Evolutionary conservation across 768 basidiomycete genomes (phyloP), one percentile per base, ranked within the genome.

Genomic region (Dioszegia hungarica): DNA sequence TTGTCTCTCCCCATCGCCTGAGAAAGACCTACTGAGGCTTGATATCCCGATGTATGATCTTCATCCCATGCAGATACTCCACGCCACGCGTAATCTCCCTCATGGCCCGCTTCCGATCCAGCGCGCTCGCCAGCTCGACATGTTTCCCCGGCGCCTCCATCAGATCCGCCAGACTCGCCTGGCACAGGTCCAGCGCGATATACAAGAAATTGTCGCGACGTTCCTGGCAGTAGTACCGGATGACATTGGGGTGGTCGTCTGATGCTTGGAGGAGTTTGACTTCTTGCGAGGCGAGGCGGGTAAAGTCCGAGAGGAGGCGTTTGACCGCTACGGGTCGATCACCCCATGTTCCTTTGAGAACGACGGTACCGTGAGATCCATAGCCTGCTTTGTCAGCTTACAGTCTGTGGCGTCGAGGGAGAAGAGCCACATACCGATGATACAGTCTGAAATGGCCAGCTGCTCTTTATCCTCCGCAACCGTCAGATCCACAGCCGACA

Each of bases 241-340:
- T 93, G 74, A 99, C 95, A 78, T 99, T 97, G 17, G 91, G 91
- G 68, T 99, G 95, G 74, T 94, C 91, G 79, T 99, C 95, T 44
- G 89, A 89, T 74, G 95, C 92, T 78, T 97, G 92, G 9, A 99
- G 82, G 37, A 99, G 84, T 68, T 85, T 85, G 25, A 98, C 92
- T 80, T 99, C 95, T 44, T 93, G 88, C 3, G 86, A 81, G 6
- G 93, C 93, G 34, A 99, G 84, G 0, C 91, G 94, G 54, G 94
- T 90, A 67, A 97, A 98, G 75, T 98, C 93, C 64, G 86, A 87
- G 6, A 98, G 82, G 2, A 99, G 82, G 0, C 95, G 89, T 75
- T 99, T 98, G 56, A 99, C 92, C n/a, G 95, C 95, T 0, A 99
- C 95, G 0, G 94, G 88, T 50, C 95, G 86, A 0, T 90, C 92